Base-by-base conservation (phyloP, 2,329 filamentous ascomycete genomes). In the Ceratocystiopsis sp. region DNA sequence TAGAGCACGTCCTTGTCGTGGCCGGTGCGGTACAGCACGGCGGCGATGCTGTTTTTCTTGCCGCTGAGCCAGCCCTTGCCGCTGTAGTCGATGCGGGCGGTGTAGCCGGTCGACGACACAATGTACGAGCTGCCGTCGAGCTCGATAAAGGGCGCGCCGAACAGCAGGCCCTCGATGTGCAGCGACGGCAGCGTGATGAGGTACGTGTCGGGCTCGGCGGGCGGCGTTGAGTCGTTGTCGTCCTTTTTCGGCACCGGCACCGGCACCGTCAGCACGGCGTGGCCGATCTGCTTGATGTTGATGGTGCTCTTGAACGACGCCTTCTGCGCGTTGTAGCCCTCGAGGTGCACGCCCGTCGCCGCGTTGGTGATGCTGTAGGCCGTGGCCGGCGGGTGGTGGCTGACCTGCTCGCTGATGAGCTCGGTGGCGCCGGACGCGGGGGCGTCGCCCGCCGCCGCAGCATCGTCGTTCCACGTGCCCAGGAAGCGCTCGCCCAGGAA, bases 291-390 rank as follows among this genome's bases (percentile, higher is more conserved):
- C 69, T 93, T 94, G 57, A 98, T 81, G 55, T 89, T 82, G 60
- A 96, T 95, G 38, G 89, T 94, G 52, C 81, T 80, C 49, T 82
- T 84, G 62, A 98, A 95, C 15, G 85, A 93, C 4, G 89, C 87
- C 61, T 94, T 96, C 58, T 96, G 91, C 15, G 84, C 89, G 56
- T 96, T 95, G 66, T 94, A 95, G 42, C 89, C 89, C 65, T 80
- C 68, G n/a, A 80, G 64, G 55, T 70, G 69, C 41, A 96, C 76
- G 46, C 86, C 85, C 48, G 91, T 76, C 56, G 84, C 75, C 49
- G 80, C 66, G 62, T 98, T 96, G 62, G 76, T 80, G 59, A 96
- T 93, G 57, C 77, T 80, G 65, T 96, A 98, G 37, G 89, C 91
- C 1, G 89, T 98, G 34, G 86, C 85, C 3, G 91, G 89, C 42